These are phyloP conservation scores for Vigna radiata DNA, from an alignment of 306 rosid species.

Conservation along the genomic window DNA sequence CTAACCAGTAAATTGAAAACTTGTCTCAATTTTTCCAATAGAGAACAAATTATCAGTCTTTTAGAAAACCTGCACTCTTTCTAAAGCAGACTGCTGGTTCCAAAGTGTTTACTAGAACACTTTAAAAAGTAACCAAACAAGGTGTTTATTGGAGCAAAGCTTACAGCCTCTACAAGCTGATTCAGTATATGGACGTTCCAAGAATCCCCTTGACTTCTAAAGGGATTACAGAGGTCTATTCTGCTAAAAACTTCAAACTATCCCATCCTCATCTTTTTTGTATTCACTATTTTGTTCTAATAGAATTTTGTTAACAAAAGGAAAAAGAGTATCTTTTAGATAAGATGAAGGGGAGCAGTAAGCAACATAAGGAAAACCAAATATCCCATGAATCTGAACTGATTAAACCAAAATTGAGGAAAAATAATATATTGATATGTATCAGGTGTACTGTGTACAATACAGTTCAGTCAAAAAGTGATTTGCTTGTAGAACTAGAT, in stretches of 20 bases:
- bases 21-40: not conserved
- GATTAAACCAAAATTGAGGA: slow-evolving; percentile 28
- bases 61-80: slow-evolving; percentile 20
- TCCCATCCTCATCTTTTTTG: not conserved
- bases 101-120: not conserved
- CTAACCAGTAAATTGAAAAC: slow-evolving; percentile 16
- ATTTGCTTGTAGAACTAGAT: slow-evolving; percentile 31
- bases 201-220: slow-evolving; percentile 24
- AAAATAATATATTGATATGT: slow-evolving; percentile 22
- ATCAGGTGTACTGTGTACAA: slow-evolving; percentile 22
- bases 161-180: not conserved
- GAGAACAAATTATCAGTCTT: slow-evolving; percentile 27
- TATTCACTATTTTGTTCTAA: slow-evolving; percentile 4
- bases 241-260: not conserved
- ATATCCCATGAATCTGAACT: slow-evolving; percentile 33
- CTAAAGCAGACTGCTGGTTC: slow-evolving; percentile 21
- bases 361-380: slow-evolving; percentile 6
- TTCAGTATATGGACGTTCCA: not conserved
- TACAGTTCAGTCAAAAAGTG: slow-evolving; percentile 23
- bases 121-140: slow-evolving; percentile 7
- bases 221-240: not conserved
- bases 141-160: slow-evolving; percentile 15
- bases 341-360: slow-evolving; percentile 22
- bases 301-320: slow-evolving; percentile 2
- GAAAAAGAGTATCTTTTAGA: slow-evolving; percentile 8